phyloP scores from a whole-genome alignment of 2,329 filamentous ascomycete genomes.

The Blastomyces gilchristii region DNA sequence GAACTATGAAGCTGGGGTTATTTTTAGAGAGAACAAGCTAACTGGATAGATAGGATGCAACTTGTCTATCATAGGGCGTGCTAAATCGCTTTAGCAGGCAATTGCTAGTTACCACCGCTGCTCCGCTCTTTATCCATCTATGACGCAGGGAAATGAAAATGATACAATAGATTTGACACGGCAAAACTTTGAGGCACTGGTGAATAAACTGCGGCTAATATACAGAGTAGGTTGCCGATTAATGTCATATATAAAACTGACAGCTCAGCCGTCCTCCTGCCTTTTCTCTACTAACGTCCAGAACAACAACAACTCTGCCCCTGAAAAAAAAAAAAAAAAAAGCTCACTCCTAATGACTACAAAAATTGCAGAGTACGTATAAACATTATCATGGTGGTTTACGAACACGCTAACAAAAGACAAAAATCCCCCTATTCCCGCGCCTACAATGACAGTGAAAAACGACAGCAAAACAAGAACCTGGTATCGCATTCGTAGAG shows the following conservation, averaged over 20 bases:
- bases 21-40: not conserved
- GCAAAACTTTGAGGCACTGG: too few species aligned
- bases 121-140: not conserved
- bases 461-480: not conserved
- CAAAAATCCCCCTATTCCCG: not conserved
- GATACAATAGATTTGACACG: too few species aligned
- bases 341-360: not conserved
- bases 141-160: not conserved
- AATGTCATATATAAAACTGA: too few species aligned
- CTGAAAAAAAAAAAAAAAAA: not conserved
- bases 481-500: not conserved
- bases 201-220: too few species aligned
- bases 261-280: too few species aligned
- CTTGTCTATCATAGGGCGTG: not conserved
- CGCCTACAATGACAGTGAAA: too few species aligned
- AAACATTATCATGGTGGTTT: not conserved
- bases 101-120: too few species aligned
- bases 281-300: too few species aligned
- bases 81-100: not conserved
- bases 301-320: not conserved
- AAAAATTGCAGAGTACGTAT: not conserved
- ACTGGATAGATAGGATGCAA: not conserved
- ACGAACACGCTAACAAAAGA: not conserved
- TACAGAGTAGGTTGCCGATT: too few species aligned
- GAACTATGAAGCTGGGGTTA: too few species aligned